Conservation (phyloP, 306 rosid genomes). For the Sphenostylis stenocarpa region DNA sequence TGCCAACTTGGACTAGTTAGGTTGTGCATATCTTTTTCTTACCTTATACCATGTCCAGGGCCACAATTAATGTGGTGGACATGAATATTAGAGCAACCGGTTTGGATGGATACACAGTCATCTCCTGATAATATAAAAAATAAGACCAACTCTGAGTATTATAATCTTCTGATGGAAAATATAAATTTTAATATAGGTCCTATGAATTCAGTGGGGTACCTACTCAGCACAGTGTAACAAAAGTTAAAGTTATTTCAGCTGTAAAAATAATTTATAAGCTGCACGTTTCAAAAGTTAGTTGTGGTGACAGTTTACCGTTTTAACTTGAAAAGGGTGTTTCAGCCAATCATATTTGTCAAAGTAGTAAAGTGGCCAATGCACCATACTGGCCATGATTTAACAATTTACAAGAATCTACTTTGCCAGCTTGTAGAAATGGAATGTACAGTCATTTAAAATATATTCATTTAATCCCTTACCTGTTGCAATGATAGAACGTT, state of each 20-base stretch:
- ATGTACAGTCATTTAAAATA: not conserved
- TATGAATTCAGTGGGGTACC: constrained; percentile 5
- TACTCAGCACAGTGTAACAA: constrained; percentile 15
- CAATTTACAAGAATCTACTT: constrained; percentile 33
- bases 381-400: constrained; percentile 33
- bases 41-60: constrained; percentile 99
- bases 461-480: constrained; percentile 49
- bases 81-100: constrained; percentile 88
- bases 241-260: constrained; percentile 39
- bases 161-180: constrained; percentile 13
- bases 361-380: constrained; percentile 47
- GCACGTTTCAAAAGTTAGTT: constrained; percentile 61
- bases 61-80: constrained; percentile 87
- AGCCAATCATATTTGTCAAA: constrained; percentile 38
- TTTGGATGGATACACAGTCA: constrained; percentile 98
- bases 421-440: constrained; percentile 34
- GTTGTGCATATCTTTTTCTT: not conserved
- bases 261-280: constrained; percentile 19
- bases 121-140: constrained; percentile 62
- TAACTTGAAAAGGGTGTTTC: constrained; percentile 22
- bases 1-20: constrained; percentile 12
- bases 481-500: constrained; percentile 63
- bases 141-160: not conserved
- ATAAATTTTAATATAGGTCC: constrained; percentile 10
- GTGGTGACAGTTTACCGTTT: constrained; percentile 53